Evolutionary conservation across 306 rosid species (phyloP), one percentile per base, ranked within the genome.

Genomic region (Psophocarpus tetragonolobus): DNA sequence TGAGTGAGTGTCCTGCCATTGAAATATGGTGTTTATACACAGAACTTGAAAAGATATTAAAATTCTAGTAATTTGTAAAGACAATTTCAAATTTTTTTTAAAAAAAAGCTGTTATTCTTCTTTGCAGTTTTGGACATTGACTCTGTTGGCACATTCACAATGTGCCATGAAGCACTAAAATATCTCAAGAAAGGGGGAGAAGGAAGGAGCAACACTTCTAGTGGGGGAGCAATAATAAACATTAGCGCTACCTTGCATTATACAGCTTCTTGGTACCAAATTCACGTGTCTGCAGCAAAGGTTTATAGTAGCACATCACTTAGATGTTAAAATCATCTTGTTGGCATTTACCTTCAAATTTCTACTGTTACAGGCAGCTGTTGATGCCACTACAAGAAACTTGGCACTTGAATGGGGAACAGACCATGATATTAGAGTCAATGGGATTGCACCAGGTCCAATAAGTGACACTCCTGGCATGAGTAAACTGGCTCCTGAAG

Each of bases 331-430:
- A 50, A 36, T 41, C 51, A 26, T 30, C 72, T 66, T 60, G 60
- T 60, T 68, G 68, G 33, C 71, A 48, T 53, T 63, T 26, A 54
- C 11, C 44, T 71, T 32, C 38, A 27, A 23, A 51, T 15, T 47
- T 61, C 26, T 78, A 35, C 21, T 74, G 61, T 83, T 61, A 83
- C 85, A 94, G 98, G 98, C 98, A 41, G 98, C 98, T 36, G 88
- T 95, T 54, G 98, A 95, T 80, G 95, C 98, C 71, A 88, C 91
- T 24, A 95, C 91, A 20, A 89, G 98, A 86, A 95, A 88, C 87
- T 87, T 95, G 93, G 98, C 98, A 38, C 78, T 95, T 20, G 98
- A 95, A 74, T 95, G 98, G 98, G 98, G 98, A 33, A 68, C 96
- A 74, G 98, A 92, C 79, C 82, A 91, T 75, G 98, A 92, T 80